These are phyloP conservation scores for Calonectria pseudoturangicola DNA, from an alignment of 2,329 filamentous ascomycete genomes.

Conservation along the genomic window DNA sequence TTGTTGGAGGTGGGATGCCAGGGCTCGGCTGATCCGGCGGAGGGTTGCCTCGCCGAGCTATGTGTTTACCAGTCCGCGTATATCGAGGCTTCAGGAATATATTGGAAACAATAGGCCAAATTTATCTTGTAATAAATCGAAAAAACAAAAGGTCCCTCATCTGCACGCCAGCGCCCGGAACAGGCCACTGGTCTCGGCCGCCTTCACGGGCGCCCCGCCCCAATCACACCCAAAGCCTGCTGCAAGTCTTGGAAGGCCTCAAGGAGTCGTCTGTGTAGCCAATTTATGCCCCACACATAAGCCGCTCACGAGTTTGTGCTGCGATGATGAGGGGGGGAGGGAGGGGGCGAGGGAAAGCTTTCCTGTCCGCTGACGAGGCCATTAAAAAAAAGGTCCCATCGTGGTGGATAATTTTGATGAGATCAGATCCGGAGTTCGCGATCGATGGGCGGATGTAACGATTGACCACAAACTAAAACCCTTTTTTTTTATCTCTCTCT, in stretches of 20 bases:
- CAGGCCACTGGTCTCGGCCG: constrained; percentile 25
- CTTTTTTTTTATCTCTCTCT: not conserved
- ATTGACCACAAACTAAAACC: not conserved
- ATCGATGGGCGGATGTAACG: not conserved
- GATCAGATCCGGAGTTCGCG: not conserved
- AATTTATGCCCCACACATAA: constrained; percentile 6
- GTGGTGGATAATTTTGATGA: not conserved
- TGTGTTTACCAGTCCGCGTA: not conserved
- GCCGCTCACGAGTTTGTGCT: constrained; percentile 15
- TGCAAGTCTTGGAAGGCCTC: constrained; percentile 13
- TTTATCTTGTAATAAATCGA: not conserved
- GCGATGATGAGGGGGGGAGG: not conserved
- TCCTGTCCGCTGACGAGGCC: not conserved
- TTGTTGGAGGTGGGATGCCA: not conserved
- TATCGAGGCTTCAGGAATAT: not conserved
- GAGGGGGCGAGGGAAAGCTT: too few relatives aligned
- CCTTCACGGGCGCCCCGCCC: constrained; percentile 25
- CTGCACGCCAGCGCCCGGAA: constrained; percentile 13
- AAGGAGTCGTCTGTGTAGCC: constrained; percentile 17
- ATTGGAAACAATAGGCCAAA: not conserved
- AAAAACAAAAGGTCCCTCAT: not conserved
- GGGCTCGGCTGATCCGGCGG: not conserved
- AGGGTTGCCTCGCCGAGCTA: not conserved
- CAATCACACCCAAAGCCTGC: constrained; percentile 18
- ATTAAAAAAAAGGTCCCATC: not conserved